A percentile compares a stretch with the other conserved stretches of the same genome.
phyloP scores from a whole-genome alignment of 164 flowering plant genomes.

The Kingdonia uniflora region DNA sequence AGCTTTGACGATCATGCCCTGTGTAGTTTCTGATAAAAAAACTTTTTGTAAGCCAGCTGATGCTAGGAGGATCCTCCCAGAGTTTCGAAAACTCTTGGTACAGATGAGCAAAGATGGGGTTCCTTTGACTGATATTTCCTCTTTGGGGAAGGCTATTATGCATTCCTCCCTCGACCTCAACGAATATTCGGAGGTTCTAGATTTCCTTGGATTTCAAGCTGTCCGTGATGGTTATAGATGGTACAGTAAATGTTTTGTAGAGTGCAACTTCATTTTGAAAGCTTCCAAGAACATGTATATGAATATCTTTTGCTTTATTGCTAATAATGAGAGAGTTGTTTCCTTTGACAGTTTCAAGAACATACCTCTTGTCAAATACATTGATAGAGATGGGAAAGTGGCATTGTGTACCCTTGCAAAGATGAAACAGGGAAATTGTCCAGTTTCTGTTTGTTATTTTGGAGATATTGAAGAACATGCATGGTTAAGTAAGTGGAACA shows the following conservation, averaged over 20 bases:
- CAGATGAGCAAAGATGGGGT: not conserved
- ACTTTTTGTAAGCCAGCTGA: not conserved
- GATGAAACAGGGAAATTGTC: not conserved
- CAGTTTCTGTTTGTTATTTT: not conserved
- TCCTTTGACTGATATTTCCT: not conserved
- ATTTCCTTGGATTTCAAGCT: not conserved
- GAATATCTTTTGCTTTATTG: not conserved
- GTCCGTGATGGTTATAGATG: not conserved
- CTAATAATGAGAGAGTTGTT: not conserved
- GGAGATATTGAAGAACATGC: not conserved
- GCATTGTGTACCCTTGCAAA: not conserved
- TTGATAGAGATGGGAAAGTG: not conserved
- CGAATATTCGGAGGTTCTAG: not conserved
- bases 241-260: not conserved
- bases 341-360: not conserved
- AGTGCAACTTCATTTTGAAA: not conserved
- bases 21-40: not conserved
- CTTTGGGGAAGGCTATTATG: not conserved
- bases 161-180: not conserved
- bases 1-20: not conserved
- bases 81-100: not conserved
- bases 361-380: not conserved
- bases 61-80: not conserved
- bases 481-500: not conserved
- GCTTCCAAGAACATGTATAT: not conserved